Base-by-base conservation (phyloP, 371 early-diverging fungal genomes). In the Vairimorpha ceranae region DNA sequence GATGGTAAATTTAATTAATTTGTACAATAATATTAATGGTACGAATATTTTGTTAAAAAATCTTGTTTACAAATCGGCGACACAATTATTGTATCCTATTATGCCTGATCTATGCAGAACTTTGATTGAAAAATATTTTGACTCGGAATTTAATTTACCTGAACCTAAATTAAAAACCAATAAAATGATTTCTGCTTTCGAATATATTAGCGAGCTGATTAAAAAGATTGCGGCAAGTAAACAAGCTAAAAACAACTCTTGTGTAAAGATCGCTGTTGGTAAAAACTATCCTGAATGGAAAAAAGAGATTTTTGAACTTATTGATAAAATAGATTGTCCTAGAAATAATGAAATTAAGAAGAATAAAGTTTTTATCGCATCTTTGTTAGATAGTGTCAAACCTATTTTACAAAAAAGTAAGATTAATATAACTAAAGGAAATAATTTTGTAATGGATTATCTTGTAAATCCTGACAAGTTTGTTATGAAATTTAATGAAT, bases 1-100 rank as follows among this genome's bases (percentile, higher is more conserved):
- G 78, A 84, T 95, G 81, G 88, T 88, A 77, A 86, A 89, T 67
- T 89, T 92, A 15, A 88, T 92, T 75, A 93, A 94, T 80, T 87
- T 59, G n/a, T 82, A 81, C 68, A 45, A 56, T 14, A 46, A 10
- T 19, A 21, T 78, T 10, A 65, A 64, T 19, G 77, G 76, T 17
- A 36, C 27, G 15, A 78, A 59, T 19, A 23, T 54, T 8, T 23
- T 15, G 8, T n/a, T 81, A 21, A 36, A 74, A 15, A 36, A 30
- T 17, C n/a, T 33, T 17, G 36, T 68, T 14, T 73, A 69, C 25
- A 74, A 72, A 38, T 25, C 30, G 0, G 72, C 76, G 29, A 25
- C 68, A 0, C 58, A 59, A 32, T 15, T 78, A n/a, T 8, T 78
- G 27, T 81, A 81, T 61, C 81, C 81, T n/a, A 73, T 80, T 2